Conservation (phyloP, 2,329 filamentous ascomycete species). For the Calonectria leucothoes region DNA sequence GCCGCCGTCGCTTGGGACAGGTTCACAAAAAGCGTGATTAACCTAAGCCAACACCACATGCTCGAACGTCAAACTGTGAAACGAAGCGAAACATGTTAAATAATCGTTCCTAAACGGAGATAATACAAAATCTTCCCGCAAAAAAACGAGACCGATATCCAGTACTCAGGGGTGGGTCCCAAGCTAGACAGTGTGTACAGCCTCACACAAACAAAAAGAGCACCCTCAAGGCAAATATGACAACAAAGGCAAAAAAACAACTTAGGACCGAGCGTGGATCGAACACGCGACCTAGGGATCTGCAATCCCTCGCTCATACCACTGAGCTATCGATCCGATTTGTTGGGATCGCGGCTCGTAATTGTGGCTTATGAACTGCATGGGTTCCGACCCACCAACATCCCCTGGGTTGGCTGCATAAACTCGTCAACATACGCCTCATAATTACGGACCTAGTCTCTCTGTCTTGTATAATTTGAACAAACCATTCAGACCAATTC, state of each 20-base stretch:
- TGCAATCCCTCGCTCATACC: slow-evolving; percentile 23
- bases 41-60: background rate
- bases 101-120: background rate
- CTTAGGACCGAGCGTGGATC: slow-evolving; percentile 20
- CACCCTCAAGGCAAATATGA: background rate
- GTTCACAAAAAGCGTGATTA: background rate
- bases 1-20: background rate
- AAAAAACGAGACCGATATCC: background rate
- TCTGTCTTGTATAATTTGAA: background rate
- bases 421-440: background rate
- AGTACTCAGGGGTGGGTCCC: background rate
- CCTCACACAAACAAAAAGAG: background rate
- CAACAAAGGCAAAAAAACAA: background rate
- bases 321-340: slow-evolving; percentile 24
- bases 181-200: background rate
- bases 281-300: slow-evolving; percentile 23
- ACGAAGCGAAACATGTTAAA: background rate
- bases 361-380: background rate
- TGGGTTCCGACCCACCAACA: background rate
- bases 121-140: rapidly evolving
- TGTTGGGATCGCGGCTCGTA: background rate
- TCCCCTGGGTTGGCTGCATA: background rate
- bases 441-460: background rate
- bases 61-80: background rate
- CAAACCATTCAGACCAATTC: background rate